Evolutionary conservation across 768 basidiomycete species (phyloP), one percentile per base, ranked within the genome.

Genomic region (Imleria badia): DNA sequence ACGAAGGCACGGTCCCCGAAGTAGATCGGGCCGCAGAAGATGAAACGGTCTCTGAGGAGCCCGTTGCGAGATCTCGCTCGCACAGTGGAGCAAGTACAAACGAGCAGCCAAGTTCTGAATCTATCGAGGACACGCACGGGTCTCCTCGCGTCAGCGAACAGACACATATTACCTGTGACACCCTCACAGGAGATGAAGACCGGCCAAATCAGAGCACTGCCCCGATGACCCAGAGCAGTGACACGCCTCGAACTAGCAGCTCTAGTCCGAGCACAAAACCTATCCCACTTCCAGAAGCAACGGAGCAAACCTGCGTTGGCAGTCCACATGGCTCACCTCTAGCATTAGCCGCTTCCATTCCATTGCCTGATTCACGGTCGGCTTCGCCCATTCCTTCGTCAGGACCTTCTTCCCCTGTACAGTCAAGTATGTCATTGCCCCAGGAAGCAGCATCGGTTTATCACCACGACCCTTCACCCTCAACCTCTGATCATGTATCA

Each of bases 351-450:
- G 45, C 51, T 6, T 57, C 63, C n/a, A 56, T 45, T 42, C 47
- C 66, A 36, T 45, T 67, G 8, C 60, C 65, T 23, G 55, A 58
- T 41, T 66, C 65, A 26, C 63, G 53, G 6, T 45, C 63, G 19
- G 48, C 26, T 22, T 67, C 65, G 3, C 65, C 60, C 14, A 33
- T 15, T 5, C 34, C 26, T 40, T 22, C 43, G 0, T 13, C 41
- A 5, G 30, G 6, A 13, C 19, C 43, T 15, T 40, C 58, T 30
- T 52, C 38, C 17, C 35, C 56, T 11, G 30, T 36, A 35, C 49
- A 29, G 19, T 47, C 48, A 8, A 43, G 13, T 35, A 20, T 10
- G 30, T 10, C 42, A 26, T 40, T 46, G 17, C 42, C 38, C 7
- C 56, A 15, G 10, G 48, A 49, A 19, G 30, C 36, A 30, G 35